A percentile compares a stretch with the other conserved stretches of the same genome.
Conservation (phyloP, 179 eudicot species). For the Spergularia azorica region DNA sequence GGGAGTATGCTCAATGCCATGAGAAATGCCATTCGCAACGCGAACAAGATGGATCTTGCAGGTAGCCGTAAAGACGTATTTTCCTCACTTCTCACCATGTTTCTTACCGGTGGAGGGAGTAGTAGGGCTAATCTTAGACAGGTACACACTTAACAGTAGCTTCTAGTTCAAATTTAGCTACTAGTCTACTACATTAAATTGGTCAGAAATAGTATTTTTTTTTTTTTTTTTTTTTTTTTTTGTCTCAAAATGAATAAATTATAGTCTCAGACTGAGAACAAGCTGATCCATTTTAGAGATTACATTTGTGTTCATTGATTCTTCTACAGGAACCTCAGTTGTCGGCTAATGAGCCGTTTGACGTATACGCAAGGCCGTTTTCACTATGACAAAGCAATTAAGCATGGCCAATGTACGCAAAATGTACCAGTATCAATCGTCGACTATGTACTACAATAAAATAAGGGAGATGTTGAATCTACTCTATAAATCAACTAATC, state of each 20-base stretch:
- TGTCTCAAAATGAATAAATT: no score
- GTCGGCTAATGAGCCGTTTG: conserved; percentile 66
- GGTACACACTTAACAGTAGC: conserved; percentile 35
- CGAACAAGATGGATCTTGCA: conserved; percentile 17
- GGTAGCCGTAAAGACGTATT: no score
- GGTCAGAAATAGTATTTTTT: no score
- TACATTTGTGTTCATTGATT: neutral
- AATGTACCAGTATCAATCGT: no score
- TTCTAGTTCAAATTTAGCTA: no score
- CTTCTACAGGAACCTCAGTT: conserved; percentile 79
- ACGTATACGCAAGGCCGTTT: conserved; percentile 74
- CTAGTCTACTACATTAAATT: no score
- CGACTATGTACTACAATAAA: no score
- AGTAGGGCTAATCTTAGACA: conserved; percentile 58
- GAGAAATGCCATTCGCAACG: conserved; percentile 61
- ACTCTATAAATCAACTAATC: no score
- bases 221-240: no score
- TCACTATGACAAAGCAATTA: conserved; percentile 36
- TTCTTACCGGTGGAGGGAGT: conserved; percentile 58
- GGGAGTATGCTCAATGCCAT: conserved; percentile 72
- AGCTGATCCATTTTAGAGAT: neutral
- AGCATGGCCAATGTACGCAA: no score
- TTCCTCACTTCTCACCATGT: conserved; percentile 65
- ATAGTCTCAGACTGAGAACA: neutral
- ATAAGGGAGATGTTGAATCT: no score